phyloP scores from a whole-genome alignment of 306 rosid species.

The Prunus campanulata region DNA sequence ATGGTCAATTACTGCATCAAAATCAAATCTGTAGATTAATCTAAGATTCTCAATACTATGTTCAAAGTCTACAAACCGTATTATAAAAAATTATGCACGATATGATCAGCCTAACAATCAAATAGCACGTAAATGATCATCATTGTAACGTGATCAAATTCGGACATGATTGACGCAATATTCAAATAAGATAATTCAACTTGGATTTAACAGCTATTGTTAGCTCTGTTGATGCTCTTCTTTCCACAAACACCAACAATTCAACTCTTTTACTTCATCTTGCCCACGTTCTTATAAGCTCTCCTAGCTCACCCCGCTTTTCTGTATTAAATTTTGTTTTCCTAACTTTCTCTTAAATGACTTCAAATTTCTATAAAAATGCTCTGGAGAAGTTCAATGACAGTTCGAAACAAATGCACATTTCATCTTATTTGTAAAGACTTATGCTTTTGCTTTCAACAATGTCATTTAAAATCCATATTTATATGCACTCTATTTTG shows the following conservation, averaged over 20 bases:
- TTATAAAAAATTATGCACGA: not conserved
- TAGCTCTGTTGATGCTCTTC: too few relatives aligned
- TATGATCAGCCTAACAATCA: not conserved
- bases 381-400: not conserved
- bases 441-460: not conserved
- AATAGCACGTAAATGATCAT: not conserved
- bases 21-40: not conserved
- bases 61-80: too few relatives aligned
- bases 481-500: not conserved
- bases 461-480: not conserved
- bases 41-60: not conserved
- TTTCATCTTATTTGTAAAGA: not conserved
- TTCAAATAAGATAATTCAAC: not conserved
- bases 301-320: too few relatives aligned
- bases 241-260: too few relatives aligned
- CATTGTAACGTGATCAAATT: not conserved
- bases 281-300: too few relatives aligned
- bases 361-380: not conserved
- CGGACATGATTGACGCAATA: not conserved
- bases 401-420: not conserved
- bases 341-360: not conserved
- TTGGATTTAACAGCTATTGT: too few relatives aligned
- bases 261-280: too few relatives aligned
- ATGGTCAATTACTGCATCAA: not conserved
- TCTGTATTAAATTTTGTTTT: too few relatives aligned